Conservation (phyloP, 176 grass and related monocot species). For the Otatea glauca region DNA sequence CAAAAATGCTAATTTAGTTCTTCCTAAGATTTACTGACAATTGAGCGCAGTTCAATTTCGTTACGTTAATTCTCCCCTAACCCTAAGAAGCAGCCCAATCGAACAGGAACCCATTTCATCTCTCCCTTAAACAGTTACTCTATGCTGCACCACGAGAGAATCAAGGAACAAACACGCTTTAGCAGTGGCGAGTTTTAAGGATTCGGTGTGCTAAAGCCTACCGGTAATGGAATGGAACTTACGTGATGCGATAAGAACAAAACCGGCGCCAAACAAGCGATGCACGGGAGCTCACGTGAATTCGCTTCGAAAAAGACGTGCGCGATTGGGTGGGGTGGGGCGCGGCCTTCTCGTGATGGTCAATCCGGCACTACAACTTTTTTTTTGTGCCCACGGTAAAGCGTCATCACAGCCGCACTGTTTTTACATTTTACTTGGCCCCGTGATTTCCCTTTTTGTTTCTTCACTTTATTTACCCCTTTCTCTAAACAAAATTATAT, state of each 20-base stretch:
- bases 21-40: neutral
- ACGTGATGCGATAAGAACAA: conserved; percentile 38
- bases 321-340: neutral
- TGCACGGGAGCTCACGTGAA: conserved; percentile 32
- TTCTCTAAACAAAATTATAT: neutral
- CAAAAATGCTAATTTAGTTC: neutral
- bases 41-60: neutral
- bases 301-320: neutral
- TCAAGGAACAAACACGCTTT: neutral
- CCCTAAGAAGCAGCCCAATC: neutral
- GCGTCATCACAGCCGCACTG: neutral
- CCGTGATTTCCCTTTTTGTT: neutral
- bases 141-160: neutral
- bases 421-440: neutral
- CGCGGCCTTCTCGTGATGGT: neutral
- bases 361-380: neutral
- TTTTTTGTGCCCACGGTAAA: neutral
- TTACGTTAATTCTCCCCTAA: neutral
- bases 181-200: neutral
- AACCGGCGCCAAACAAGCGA: neutral
- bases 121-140: neutral
- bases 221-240: neutral
- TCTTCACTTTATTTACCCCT: neutral
- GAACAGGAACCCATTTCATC: neutral
- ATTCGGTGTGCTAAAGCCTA: neutral